Conservation (phyloP, 441 rosid species). For the Eutrema salsugineum region DNA sequence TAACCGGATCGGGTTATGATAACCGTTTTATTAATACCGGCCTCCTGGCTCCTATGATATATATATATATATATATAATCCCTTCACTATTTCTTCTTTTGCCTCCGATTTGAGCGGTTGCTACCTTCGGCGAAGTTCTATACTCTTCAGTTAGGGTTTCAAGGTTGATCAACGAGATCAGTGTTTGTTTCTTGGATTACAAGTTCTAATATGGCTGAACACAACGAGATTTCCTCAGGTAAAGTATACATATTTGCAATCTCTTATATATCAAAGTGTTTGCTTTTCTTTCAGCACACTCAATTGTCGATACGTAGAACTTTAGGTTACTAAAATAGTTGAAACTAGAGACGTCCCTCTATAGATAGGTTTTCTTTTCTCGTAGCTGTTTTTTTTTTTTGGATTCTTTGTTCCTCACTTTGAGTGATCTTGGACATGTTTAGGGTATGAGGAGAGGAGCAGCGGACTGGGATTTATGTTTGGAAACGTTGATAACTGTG, state of each 20-base stretch:
- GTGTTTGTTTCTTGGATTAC: too few relatives aligned
- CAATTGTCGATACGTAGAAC: neutral
- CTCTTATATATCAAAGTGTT: neutral
- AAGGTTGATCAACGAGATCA: too few relatives aligned
- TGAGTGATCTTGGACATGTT: too few relatives aligned
- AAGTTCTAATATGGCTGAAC: constrained; percentile 4
- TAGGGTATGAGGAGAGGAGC: constrained; percentile 45
- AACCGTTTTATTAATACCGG: too few relatives aligned
- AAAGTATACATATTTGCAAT: neutral
- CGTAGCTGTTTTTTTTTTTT: neutral
- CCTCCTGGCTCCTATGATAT: too few relatives aligned
- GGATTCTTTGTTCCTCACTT: neutral
- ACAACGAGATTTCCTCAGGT: constrained; percentile 17
- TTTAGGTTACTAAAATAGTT: neutral
- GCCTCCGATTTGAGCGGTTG: too few relatives aligned
- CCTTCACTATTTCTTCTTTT: too few relatives aligned
- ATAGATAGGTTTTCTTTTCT: neutral
- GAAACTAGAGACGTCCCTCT: neutral
- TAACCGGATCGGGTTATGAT: too few relatives aligned
- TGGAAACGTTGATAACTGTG: constrained; percentile 86
- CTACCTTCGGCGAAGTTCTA: too few relatives aligned
- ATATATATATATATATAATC: too few relatives aligned
- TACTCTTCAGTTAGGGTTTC: too few relatives aligned
- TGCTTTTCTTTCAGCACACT: neutral
- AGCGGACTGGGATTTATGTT: constrained; percentile 87